Evolutionary conservation across 83 land plant species (phyloP), one percentile per base, ranked within the genome.

Genomic region (Diphasiastrum complanatum): DNA sequence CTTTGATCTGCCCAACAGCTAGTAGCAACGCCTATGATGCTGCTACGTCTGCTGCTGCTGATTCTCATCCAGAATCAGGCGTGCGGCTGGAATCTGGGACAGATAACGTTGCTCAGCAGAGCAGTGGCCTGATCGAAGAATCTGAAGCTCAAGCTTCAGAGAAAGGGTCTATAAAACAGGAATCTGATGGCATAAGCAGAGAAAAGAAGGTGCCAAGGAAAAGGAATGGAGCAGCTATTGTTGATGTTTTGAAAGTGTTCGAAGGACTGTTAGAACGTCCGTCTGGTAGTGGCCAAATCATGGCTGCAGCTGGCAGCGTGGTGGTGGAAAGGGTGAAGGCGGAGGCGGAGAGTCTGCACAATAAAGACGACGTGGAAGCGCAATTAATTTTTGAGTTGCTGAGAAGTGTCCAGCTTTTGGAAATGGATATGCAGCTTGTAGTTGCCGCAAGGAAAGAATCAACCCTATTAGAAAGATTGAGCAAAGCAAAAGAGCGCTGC

Each of bases 341-440:
- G 58, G 88, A 84, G 47, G 88, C 85, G 5, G 77, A 78, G 47
- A 56, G 74, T 63, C 68, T 84, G 40, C 55, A 65, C 31, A 78
- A 69, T 36, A 69, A 72, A 4, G 84, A 73, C 1, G 65, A 75
- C 46, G 81, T 81, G 49, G 75, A 75, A 36, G 85, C 78, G 24
- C 73, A 78, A 30, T 52, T 73, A 64, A 66, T 81, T 31, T 75
- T 81, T 6, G 89, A 84, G 77, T 64, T 84, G 47, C 58, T 38
- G 11, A 66, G 85, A 29, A 82, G 77, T 31, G 51, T 84, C 74
- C 68, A 56, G 71, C 47, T 84, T 37, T 69, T 84, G 72, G 82
- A 84, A 69, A 75, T 81, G 85, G 89, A 84, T 25, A 51, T 81
- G 72, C 73, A 69, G 19, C 80, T 84, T 78, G 82, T 82, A 31